These are phyloP conservation scores for Sophora flavescens DNA, from an alignment of 306 rosid genomes.

Conservation along the genomic window DNA sequence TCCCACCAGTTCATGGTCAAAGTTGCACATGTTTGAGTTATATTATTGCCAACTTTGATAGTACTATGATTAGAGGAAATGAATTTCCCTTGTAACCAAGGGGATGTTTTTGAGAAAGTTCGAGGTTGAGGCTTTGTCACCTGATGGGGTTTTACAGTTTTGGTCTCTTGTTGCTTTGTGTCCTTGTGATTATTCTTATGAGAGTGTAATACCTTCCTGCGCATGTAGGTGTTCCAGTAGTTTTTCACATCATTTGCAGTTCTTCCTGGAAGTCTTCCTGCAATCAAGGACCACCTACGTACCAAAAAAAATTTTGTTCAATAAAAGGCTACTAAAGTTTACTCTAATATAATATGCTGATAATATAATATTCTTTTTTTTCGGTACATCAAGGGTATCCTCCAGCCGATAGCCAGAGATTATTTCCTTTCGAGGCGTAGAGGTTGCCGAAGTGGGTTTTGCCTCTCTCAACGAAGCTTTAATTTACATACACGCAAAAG, in stretches of 20 bases:
- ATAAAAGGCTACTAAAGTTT: not conserved
- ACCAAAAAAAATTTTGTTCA: not conserved
- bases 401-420: too few relatives aligned
- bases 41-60: not conserved
- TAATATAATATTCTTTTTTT: too few relatives aligned
- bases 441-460: too few relatives aligned
- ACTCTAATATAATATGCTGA: too few relatives aligned
- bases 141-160: not conserved
- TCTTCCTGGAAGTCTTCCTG: constrained; percentile 50
- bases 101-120: constrained; percentile 15
- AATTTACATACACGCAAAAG: too few relatives aligned
- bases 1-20: not conserved
- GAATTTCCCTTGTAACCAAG: not conserved
- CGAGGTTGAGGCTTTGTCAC: constrained; percentile 41
- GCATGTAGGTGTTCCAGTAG: constrained; percentile 37
- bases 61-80: too few relatives aligned
- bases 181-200: not conserved
- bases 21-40: not conserved
- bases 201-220: not conserved
- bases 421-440: too few relatives aligned
- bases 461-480: too few relatives aligned
- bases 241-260: constrained; percentile 52
- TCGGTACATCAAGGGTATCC: too few relatives aligned
- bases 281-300: constrained; percentile 52
- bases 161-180: not conserved